Base-by-base conservation (phyloP, 495 filamentous ascomycete species). In the Neurospora tetrasperma region DNA sequence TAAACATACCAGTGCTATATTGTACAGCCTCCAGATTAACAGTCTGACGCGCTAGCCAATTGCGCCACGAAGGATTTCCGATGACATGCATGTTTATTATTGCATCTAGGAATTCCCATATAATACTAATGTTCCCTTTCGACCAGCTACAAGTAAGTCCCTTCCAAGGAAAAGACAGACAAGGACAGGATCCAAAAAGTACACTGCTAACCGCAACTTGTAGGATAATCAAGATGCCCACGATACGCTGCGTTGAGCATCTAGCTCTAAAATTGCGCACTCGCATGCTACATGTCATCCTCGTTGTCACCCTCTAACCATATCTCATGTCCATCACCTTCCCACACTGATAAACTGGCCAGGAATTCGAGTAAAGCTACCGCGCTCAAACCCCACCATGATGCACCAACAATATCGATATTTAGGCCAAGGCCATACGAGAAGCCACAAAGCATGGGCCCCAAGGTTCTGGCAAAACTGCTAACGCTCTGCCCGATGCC, bases 401-500 rank as follows among this genome's bases (percentile, higher is more conserved):
- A 91, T n/a, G 89, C 85, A 23, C 92, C 93, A 4, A 97, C 87
- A 59, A 91, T 82, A 0, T 93, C 93, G 16, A 85, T 23, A 23
- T 23, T 23, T 23, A 23, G 23, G 23, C 23, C 23, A 23, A 23
- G 23, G 23, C 23, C 23, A 23, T 93, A 95, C 70, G 91, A 82
- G 74, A 86, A 89, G 0, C 93, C 92, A 14, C 89, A 88, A 39
- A 92, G 76, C 18, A 93, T 85, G 4, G 4, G 93, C 0, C 92
- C 93, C 27, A 95, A 80, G 4, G 93, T 93, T 46, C 93, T 85
- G 62, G 90, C 90, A 38, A 89, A 87, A 43, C 87, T 90, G 43
- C 87, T 90, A 10, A 91, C 90, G 74, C 87, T 92, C 81, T 94
- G 91, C 11, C 89, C 93, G 27, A 95, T 86, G 6, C 93, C 93